Base-by-base conservation (phyloP, 345 rosid genomes). In the Excoecaria cochinchinensis region DNA sequence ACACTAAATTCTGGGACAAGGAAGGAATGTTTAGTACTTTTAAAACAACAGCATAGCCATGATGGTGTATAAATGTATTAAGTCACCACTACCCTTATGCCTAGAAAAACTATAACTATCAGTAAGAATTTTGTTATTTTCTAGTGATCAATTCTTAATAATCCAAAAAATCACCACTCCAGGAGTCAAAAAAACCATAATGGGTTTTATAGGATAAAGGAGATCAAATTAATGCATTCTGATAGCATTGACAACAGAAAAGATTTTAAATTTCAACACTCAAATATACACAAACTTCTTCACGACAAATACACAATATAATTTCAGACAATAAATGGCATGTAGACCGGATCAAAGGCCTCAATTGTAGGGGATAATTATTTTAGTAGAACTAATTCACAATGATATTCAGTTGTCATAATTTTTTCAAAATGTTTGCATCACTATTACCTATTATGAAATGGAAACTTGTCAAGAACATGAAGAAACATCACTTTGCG, bases 371-470 rank as follows among this genome's bases (percentile, higher is more conserved):
- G 36, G 11, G 65, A 57, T 3, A 40, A 71, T 14, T 44, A 8
- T 71, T 19, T 48, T 5, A 58, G 40, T 42, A 59, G 22, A 21
- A 71, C 65, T 40, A 57, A 44, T 40, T 71, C 66, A 40, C 52
- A 71, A 51, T 7, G 6, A 42, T 21, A 40, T 4, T 19, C 53
- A 24, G 19, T 22, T 38, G 65, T 5, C 21, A 39, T 39, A 19
- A 56, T 42, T 14, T 56, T 56, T 59, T 58, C 74, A 39, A 11
- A 69, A 21, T 70, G 51, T n/a, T 56, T 70, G 22, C 40, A 47
- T 50, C 10, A 25, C 44, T 51, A 2, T 24, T 47, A 48, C 1
- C 21, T 17, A 11, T 44, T 65, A n/a, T 70, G 9, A 9, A 52
- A 53, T 36, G 16, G 52, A 42, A 38, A 52, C 12, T 52, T 38